Base-by-base conservation (phyloP, 2,329 filamentous ascomycete genomes). In the Alternaria dauci region DNA sequence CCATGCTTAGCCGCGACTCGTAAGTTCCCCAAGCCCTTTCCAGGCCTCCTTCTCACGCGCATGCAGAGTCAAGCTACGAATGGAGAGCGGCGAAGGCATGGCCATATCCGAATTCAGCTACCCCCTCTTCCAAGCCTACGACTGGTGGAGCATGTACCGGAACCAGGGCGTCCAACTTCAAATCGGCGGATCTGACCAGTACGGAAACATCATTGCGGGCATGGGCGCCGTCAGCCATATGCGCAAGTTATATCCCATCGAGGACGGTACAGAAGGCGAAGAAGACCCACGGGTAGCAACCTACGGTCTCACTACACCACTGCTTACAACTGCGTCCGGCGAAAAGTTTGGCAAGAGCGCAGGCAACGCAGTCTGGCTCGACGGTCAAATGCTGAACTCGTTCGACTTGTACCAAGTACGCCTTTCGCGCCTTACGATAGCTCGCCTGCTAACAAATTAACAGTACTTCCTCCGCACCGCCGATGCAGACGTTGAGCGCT, bases 111-210 rank as follows among this genome's bases (percentile, higher is more conserved):
- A 99, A 76, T 97, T 99, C 78, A 87, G 89, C 42, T 99, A 99
- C 74, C 95, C 96, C 1, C 81, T 99, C 16, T 87, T 98, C 71
- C 95, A 99, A 77, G 93, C 91, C 23, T 98, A 94, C 91, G 95
- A 99, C 77, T 99, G 94, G 87, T 98, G 92, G 92, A 85, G 91
- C 69, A 86, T 98, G 81, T 96, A 91, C 79, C 85, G 87, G 47
- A 83, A 85, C 25, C 86, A 84, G 52, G 84, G 86, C 48, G 84
- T 93, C 9, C 90, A 94, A 74, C 86, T 98, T 76, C 93, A 99
- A 80, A 92, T 99, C 53, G 95, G 95, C 59, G 95, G 95, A 39
- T 93, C 93, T 7, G 95, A 99, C 76, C 95, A 99, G 80, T 98
- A 90, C 76, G 95, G 95, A 64, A 99, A 99, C 79, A 98, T 99